Conservation (phyloP, 2,329 filamentous ascomycete genomes). For the Cytospora piceae region DNA sequence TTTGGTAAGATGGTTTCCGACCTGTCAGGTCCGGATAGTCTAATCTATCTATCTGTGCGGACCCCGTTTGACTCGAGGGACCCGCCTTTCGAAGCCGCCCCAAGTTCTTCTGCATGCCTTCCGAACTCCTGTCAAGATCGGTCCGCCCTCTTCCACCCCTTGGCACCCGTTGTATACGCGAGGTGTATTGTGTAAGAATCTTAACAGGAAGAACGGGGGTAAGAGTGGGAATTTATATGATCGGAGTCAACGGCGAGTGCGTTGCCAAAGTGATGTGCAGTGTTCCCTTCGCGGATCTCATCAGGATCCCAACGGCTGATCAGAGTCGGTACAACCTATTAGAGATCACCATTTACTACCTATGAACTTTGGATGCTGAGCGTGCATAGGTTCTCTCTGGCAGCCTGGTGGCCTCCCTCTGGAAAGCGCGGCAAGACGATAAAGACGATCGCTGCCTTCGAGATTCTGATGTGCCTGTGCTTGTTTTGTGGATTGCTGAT, state of each 20-base stretch:
- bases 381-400: background rate
- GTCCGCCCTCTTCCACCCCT: background rate
- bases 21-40: background rate
- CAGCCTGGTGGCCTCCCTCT: background rate
- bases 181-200: background rate
- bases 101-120: too few species aligned
- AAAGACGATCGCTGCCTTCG: background rate
- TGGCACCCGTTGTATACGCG: background rate
- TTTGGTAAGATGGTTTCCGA: background rate
- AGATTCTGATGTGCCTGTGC: background rate
- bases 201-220: background rate
- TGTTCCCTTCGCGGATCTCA: background rate
- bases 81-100: background rate
- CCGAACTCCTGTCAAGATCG: background rate
- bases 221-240: background rate
- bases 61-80: background rate
- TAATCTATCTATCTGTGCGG: too few species aligned
- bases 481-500: conserved; percentile 1
- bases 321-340: too few species aligned
- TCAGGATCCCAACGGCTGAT: background rate
- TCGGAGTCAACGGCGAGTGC: background rate
- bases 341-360: background rate
- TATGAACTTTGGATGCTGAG: background rate
- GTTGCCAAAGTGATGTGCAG: background rate
- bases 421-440: background rate